phyloP scores from a whole-genome alignment of 2,329 filamentous ascomycete genomes.

The Penicillium sp. region DNA sequence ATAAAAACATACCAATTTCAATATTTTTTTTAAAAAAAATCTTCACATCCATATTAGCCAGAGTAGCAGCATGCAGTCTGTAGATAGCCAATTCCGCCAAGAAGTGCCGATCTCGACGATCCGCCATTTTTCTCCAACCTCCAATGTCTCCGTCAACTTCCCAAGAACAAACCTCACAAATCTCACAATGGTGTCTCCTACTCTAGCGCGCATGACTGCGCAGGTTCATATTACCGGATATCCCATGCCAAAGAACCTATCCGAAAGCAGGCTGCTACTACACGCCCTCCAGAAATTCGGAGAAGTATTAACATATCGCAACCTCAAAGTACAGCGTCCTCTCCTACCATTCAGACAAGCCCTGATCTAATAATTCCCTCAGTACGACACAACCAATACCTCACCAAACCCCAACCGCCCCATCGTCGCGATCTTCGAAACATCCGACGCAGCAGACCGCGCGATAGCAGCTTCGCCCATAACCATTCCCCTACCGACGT shows the following conservation, averaged over 20 bases:
- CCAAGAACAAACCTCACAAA: not conserved
- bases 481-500: conserved; percentile 18
- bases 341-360: not conserved
- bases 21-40: not conserved
- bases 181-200: conserved; percentile 13
- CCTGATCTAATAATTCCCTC: not conserved
- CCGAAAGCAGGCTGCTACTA: conserved; percentile 37
- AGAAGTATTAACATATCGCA: conserved; percentile 40
- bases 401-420: conserved; percentile 18
- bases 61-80: not conserved
- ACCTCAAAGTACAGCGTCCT: conserved; percentile 30
- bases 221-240: conserved; percentile 32
- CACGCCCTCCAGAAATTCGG: conserved; percentile 42
- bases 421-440: conserved; percentile 39
- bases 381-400: conserved; percentile 34
- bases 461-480: conserved; percentile 37
- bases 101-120: conserved; percentile 8
- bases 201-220: conserved; percentile 14
- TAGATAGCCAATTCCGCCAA: conserved; percentile 7
- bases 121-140: conserved; percentile 13
- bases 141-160: not conserved
- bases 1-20: not conserved
- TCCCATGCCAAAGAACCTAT: conserved; percentile 29
- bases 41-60: not conserved
- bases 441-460: conserved; percentile 31